Conservation (phyloP, 106 monocot species). For the Acanthochlamys bracteata region DNA sequence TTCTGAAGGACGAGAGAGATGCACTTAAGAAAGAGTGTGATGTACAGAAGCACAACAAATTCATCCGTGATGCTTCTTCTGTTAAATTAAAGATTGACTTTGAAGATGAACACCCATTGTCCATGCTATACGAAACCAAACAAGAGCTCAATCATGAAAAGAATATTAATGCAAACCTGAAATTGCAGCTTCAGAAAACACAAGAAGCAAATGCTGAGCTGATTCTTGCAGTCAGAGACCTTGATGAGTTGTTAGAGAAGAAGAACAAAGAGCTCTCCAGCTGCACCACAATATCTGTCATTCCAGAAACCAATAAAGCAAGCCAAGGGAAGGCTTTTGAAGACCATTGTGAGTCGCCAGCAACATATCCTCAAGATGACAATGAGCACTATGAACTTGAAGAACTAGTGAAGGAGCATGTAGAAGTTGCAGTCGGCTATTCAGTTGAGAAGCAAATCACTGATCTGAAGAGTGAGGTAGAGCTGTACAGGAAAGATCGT, state of each 20-base stretch:
- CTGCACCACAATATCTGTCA: conserved; percentile 7
- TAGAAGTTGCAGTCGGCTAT: conserved; percentile 13
- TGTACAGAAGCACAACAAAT: conserved; percentile 38
- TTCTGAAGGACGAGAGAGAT: conserved; percentile 68
- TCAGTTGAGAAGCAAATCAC: conserved; percentile 48
- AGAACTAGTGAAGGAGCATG: conserved; percentile 30
- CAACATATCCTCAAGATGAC: conserved; percentile 25
- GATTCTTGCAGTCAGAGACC: conserved; percentile 76
- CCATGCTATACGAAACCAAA: conserved; percentile 66
- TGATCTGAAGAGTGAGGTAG: conserved; percentile 62
- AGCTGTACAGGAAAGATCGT: conserved; percentile 82
- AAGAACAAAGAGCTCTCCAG: conserved; percentile 32
- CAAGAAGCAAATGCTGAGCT: conserved; percentile 82
- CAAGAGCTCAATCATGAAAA: conserved; percentile 76
- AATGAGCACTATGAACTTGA: conserved; percentile 39
- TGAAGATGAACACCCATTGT: conserved; percentile 32
- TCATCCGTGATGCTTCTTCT: conserved; percentile 13
- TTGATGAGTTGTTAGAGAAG: conserved; percentile 79
- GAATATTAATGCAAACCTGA: conserved; percentile 60
- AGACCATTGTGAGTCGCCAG: conserved; percentile 18
- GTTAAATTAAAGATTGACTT: conserved; percentile 11
- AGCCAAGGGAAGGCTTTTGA: conserved; percentile 18
- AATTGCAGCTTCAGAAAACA: conserved; percentile 67
- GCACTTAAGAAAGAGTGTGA: conserved; percentile 64
- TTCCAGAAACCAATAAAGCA: conserved; percentile 14